These are phyloP conservation scores for Hymenoscyphus linearis DNA, from an alignment of 2,329 filamentous ascomycete genomes.

Conservation along the genomic window DNA sequence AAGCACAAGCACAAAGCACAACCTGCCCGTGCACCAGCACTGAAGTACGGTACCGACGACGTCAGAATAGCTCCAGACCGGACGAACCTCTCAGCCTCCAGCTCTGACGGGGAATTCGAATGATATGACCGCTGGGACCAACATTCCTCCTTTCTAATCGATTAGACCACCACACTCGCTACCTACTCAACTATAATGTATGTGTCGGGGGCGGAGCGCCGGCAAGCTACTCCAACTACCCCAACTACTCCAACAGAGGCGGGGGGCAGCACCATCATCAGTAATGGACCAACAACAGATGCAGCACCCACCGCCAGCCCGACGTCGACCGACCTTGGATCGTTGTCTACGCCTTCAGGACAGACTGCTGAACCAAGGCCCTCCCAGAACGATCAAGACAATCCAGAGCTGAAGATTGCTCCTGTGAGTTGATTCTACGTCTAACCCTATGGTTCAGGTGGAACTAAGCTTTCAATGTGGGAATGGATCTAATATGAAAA, in stretches of 20 bases:
- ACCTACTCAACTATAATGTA: conserved; percentile 9
- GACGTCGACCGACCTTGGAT: not conserved
- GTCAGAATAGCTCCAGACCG: not conserved
- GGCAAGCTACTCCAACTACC: not conserved
- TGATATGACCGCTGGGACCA: not conserved
- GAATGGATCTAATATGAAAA: not conserved
- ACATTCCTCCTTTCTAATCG: conserved; percentile 3
- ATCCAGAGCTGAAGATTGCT: not conserved
- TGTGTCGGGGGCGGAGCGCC: conserved; percentile 6
- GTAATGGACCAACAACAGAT: not conserved
- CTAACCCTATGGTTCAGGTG: not conserved
- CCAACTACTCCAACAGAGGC: not conserved
- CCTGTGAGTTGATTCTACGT: not conserved
- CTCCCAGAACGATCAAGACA: not conserved
- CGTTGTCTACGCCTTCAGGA: not conserved
- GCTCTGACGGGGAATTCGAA: conserved; percentile 23
- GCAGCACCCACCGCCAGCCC: not conserved
- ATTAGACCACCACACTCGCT: conserved; percentile 11
- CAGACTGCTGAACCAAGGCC: not conserved
- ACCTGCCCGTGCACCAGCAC: no score
- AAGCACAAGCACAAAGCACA: no score
- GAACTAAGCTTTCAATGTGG: not conserved
- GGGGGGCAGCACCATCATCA: not conserved
- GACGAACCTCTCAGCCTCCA: not conserved
- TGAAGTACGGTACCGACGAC: no score